A percentile compares a stretch with the other conserved stretches of the same genome.
phyloP scores from a whole-genome alignment of 2,329 filamentous ascomycete genomes.

The Verruconis gallopava region DNA sequence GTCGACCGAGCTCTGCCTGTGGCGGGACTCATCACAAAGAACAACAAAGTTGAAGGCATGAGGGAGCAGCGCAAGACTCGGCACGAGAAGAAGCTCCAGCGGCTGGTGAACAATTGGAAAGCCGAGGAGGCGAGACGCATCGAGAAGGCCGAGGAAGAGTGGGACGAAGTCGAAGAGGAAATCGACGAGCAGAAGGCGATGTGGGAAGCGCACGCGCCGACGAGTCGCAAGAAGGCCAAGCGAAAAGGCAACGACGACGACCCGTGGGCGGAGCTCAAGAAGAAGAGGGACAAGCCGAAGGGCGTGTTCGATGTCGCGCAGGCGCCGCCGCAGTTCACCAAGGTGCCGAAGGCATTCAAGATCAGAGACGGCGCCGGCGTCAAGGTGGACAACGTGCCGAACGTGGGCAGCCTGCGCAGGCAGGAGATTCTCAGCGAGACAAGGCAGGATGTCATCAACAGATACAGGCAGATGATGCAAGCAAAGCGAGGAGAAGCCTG shows the following conservation, averaged over 20 bases:
- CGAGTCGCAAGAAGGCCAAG: conserved; percentile 31
- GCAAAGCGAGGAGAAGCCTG: conserved; percentile 23
- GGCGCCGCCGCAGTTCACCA: conserved; percentile 63
- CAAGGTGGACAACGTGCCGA: conserved; percentile 51
- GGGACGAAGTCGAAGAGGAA: conserved; percentile 50
- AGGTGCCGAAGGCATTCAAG: conserved; percentile 49
- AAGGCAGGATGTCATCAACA: conserved; percentile 57
- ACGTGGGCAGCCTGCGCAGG: conserved; percentile 57
- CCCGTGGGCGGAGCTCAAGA: conserved; percentile 64
- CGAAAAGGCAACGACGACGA: conserved; percentile 48
- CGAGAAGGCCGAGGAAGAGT: conserved; percentile 67
- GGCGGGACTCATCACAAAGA: conserved; percentile 47
- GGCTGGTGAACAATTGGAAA: conserved; percentile 46
- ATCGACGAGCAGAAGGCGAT: conserved; percentile 50
- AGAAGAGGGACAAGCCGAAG: conserved; percentile 44
- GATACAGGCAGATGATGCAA: conserved; percentile 59
- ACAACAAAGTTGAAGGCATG: conserved; percentile 50
- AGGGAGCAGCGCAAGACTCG: conserved; percentile 56
- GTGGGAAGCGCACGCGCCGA: conserved; percentile 40
- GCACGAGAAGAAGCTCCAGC: conserved; percentile 67
- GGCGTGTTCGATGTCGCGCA: conserved; percentile 48
- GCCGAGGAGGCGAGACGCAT: conserved; percentile 42
- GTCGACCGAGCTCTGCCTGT: conserved; percentile 79
- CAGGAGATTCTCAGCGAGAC: conserved; percentile 61
- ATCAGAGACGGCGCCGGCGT: conserved; percentile 51